Conservation (phyloP, 352 stramenopile genomes). For the Pythium scleroteichum region DNA sequence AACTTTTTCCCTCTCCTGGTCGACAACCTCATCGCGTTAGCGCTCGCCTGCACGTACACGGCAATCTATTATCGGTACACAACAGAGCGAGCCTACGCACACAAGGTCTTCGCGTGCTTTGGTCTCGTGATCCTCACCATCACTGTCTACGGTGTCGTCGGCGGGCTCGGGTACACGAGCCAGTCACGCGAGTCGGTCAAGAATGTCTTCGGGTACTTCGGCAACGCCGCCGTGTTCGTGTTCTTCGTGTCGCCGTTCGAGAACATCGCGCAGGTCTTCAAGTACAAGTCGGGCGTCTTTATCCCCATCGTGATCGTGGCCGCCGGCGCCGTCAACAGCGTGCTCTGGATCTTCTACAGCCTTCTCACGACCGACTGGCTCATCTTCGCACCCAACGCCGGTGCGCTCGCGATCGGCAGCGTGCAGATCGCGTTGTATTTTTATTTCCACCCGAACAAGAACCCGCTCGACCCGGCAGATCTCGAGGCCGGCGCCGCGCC, state of each 20-base stretch:
- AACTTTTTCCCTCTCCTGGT: slow-evolving; percentile 50
- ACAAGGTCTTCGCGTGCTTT: slow-evolving; percentile 29
- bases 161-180: slow-evolving; percentile 27
- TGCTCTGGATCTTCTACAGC: slow-evolving; percentile 49
- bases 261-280: slow-evolving; percentile 25
- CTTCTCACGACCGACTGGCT: slow-evolving; percentile 47
- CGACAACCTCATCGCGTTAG: slow-evolving; percentile 42
- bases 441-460: slow-evolving; percentile 39
- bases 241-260: slow-evolving; percentile 60
- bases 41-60: slow-evolving; percentile 41
- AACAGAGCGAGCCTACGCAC: slow-evolving; percentile 39
- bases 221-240: slow-evolving; percentile 43
- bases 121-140: slow-evolving; percentile 26
- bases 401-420: slow-evolving; percentile 39
- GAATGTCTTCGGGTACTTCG: slow-evolving; percentile 39
- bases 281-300: slow-evolving; percentile 33
- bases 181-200: slow-evolving; percentile 34
- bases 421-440: slow-evolving; percentile 41
- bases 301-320: slow-evolving; percentile 55
- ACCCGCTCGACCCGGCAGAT: slow-evolving; percentile 7
- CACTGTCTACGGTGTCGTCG: slow-evolving; percentile 42
- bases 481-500: neutral
- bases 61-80: slow-evolving; percentile 46
- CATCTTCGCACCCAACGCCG: slow-evolving; percentile 49
- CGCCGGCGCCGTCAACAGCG: slow-evolving; percentile 42